A percentile compares a stretch with the other conserved stretches of the same genome.
Conservation (phyloP, 495 filamentous ascomycete genomes). For the Parathielavia appendiculata region DNA sequence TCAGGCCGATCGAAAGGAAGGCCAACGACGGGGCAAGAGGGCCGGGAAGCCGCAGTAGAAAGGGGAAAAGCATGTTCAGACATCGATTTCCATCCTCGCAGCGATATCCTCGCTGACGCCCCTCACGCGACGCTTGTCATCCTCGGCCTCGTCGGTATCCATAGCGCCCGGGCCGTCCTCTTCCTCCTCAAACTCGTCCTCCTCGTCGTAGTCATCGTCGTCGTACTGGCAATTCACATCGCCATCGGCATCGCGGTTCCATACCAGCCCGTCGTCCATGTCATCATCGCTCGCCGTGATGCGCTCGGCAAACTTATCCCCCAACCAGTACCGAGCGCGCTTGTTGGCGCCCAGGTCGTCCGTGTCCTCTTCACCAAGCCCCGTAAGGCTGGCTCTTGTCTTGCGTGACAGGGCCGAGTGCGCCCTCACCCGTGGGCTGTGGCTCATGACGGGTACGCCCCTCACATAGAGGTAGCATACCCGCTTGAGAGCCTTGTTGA, state of each 20-base stretch:
- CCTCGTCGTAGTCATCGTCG: conserved; percentile 43
- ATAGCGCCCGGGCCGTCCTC: conserved; percentile 21
- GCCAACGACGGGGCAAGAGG: background rate
- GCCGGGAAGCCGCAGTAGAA: background rate
- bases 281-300: conserved; percentile 41
- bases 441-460: conserved; percentile 76
- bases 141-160: conserved; percentile 26
- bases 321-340: conserved; percentile 78
- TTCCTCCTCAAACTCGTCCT: conserved; percentile 53
- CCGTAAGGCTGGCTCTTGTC: conserved; percentile 13
- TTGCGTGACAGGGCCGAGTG: conserved; percentile 26
- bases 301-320: conserved; percentile 51
- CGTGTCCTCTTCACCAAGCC: conserved; percentile 10
- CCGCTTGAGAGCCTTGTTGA: conserved; percentile 87
- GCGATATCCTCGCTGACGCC: conserved; percentile 72
- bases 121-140: conserved; percentile 39
- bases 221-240: conserved; percentile 50
- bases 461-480: conserved; percentile 91
- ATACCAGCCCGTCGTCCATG: conserved; percentile 41
- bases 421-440: conserved; percentile 46
- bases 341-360: conserved; percentile 55
- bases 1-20: background rate
- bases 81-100: conserved; percentile 61
- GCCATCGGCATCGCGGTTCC: conserved; percentile 49
- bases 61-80: conserved; percentile 15